Conservation (phyloP, 768 basidiomycete species). For the Steccherinum ochraceum region DNA sequence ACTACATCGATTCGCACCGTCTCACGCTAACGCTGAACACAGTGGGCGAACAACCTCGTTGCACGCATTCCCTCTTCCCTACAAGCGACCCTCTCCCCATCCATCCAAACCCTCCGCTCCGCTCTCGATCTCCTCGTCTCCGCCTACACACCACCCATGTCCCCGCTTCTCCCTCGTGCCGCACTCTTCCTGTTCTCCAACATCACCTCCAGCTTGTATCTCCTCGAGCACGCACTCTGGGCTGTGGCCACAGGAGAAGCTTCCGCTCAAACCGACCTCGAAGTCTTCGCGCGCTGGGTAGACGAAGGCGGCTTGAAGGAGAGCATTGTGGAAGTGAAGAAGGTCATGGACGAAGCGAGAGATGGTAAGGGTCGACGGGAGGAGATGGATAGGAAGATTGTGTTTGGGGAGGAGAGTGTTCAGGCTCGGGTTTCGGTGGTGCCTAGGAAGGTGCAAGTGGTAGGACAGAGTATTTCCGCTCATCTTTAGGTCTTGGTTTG, state of each 20-base stretch:
- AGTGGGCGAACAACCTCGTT: slow-evolving; percentile 51
- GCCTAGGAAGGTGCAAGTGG: no score
- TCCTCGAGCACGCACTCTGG: slow-evolving; percentile 71
- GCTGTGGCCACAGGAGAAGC: slow-evolving; percentile 24
- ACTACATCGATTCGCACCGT: not conserved
- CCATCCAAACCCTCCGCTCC: slow-evolving; percentile 23
- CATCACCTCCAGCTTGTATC: slow-evolving; percentile 44
- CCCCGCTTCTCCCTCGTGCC: slow-evolving; percentile 47
- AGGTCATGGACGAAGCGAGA: no score
- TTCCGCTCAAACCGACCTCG: slow-evolving; percentile 36
- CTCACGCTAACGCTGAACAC: slow-evolving; percentile 1
- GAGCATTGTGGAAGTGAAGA: slow-evolving; percentile 20
- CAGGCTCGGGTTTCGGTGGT: no score
- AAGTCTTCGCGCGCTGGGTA: slow-evolving; percentile 51
- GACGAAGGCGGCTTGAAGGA: slow-evolving; percentile 28
- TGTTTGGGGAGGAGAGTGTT: slow-evolving; percentile 13
- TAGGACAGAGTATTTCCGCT: no score
- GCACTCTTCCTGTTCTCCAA: slow-evolving; percentile 55
- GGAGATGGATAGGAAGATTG: slow-evolving; percentile 12
- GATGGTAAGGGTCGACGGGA: no score
- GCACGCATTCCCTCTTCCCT: slow-evolving; percentile 34
- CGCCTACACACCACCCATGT: slow-evolving; percentile 34
- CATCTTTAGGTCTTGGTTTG: no score
- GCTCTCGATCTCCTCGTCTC: slow-evolving; percentile 35
- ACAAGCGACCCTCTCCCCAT: slow-evolving; percentile 19